phyloP scores from a whole-genome alignment of 129 eudicot species.

The Lonicera japonica region DNA sequence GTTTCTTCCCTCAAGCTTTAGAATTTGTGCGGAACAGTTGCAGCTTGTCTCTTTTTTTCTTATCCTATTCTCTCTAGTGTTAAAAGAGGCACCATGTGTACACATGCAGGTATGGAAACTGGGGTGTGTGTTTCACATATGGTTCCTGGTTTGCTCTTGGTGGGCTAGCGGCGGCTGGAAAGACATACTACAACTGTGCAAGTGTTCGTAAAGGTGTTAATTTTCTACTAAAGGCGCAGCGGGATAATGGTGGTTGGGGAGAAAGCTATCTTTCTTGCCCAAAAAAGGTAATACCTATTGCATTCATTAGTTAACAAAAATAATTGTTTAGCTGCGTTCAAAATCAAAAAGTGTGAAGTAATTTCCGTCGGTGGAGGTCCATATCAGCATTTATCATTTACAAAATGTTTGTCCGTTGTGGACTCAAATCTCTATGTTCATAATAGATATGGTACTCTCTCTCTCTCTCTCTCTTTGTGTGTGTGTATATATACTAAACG shows the following conservation, averaged over 20 bases:
- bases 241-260: conserved; percentile 91
- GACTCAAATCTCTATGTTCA: too few relatives aligned
- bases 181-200: conserved; percentile 49
- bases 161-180: conserved; percentile 65
- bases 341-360: too few relatives aligned
- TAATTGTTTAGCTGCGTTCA: neutral
- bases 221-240: conserved; percentile 49
- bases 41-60: neutral
- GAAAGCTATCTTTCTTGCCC: conserved; percentile 90
- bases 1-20: neutral
- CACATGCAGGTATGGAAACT: conserved; percentile 65
- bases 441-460: too few relatives aligned
- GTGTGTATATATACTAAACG: too few relatives aligned
- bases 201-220: conserved; percentile 53
- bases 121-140: conserved; percentile 84
- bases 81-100: neutral
- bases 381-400: too few relatives aligned
- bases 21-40: neutral
- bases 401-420: too few relatives aligned
- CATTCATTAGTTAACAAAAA: neutral
- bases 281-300: conserved; percentile 45
- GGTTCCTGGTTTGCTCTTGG: conserved; percentile 87
- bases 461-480: neutral
- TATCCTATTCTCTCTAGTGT: neutral
- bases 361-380: too few relatives aligned